Conservation (phyloP, 129 eudicot species). For the Chrysanthemum makinoi region DNA sequence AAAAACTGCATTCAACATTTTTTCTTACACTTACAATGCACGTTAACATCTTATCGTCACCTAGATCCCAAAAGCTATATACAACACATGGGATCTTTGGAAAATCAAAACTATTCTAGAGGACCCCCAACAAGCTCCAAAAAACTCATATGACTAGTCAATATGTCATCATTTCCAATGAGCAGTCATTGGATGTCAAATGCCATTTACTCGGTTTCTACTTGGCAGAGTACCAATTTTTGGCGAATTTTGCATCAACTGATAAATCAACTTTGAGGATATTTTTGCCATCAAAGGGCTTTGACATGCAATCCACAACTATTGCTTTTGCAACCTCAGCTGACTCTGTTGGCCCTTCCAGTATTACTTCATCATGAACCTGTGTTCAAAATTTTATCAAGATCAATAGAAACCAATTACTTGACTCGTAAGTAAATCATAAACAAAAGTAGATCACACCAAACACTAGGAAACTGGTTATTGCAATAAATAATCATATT, state of each 20-base stretch:
- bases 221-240: conserved; percentile 91
- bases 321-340: conserved; percentile 83
- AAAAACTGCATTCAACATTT: conserved; percentile 3
- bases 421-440: background rate
- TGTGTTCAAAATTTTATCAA: conserved; percentile 32
- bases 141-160: conserved; percentile 8
- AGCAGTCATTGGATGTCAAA: conserved; percentile 11
- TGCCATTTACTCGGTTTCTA: conserved; percentile 25
- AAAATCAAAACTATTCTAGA: conserved; percentile 10
- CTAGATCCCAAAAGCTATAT: conserved; percentile 15
- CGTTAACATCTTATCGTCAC: background rate
- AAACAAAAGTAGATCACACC: background rate
- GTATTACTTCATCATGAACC: conserved; percentile 97
- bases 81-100: background rate
- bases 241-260: conserved; percentile 89
- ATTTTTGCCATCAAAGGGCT: conserved; percentile 83
- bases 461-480: too few relatives aligned
- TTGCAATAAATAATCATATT: background rate
- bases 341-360: conserved; percentile 98
- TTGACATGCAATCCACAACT: conserved; percentile 88
- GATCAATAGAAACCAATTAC: background rate
- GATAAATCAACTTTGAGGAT: conserved; percentile 67
- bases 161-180: background rate
- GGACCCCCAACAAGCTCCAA: conserved; percentile 3
- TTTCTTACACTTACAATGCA: conserved; percentile 10